A percentile compares a stretch with the other conserved stretches of the same genome.
Evolutionary conservation across 179 eudicot species (phyloP).

Genomic region (Monotropa hypopitys): DNA sequence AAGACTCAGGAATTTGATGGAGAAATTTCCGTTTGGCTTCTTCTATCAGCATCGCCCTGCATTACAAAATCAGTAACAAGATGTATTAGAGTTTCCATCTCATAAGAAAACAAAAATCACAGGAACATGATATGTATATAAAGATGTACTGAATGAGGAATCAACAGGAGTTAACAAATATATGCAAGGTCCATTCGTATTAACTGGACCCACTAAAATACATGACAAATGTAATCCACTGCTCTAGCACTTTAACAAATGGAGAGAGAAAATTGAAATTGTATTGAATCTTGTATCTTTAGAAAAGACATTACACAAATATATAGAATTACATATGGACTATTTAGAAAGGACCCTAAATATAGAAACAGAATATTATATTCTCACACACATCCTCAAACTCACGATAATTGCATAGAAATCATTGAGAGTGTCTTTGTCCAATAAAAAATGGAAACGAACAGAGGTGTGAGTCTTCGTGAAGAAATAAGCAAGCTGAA

Average conservation of each 20-base stretch:
- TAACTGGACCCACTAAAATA: neutral
- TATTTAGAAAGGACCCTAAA: too few species aligned
- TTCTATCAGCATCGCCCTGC: constrained; percentile 56
- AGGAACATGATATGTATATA: neutral
- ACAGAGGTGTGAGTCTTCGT: too few species aligned
- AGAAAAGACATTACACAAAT: too few species aligned
- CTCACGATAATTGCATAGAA: too few species aligned
- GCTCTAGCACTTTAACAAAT: neutral
- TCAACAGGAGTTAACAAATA: neutral
- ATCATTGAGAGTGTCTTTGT: too few species aligned
- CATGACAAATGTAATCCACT: neutral
- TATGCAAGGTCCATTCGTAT: neutral
- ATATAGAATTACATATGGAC: too few species aligned
- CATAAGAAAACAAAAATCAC: neutral
- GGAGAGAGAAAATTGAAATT: too few species aligned
- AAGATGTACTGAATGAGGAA: neutral
- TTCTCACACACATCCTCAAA: too few species aligned
- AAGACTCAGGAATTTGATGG: constrained; percentile 55
- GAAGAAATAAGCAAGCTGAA: too few species aligned
- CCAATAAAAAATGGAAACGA: too few species aligned
- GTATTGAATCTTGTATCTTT: too few species aligned
- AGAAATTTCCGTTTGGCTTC: constrained; percentile 48
- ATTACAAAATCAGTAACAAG: neutral
- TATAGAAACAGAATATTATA: too few species aligned
- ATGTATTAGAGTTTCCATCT: neutral